Percentiles rank a stretch among this genome's conserved stretches.
Conservation (phyloP, 2,329 filamentous ascomycete genomes). For the Amylocarpus encephaloides region DNA sequence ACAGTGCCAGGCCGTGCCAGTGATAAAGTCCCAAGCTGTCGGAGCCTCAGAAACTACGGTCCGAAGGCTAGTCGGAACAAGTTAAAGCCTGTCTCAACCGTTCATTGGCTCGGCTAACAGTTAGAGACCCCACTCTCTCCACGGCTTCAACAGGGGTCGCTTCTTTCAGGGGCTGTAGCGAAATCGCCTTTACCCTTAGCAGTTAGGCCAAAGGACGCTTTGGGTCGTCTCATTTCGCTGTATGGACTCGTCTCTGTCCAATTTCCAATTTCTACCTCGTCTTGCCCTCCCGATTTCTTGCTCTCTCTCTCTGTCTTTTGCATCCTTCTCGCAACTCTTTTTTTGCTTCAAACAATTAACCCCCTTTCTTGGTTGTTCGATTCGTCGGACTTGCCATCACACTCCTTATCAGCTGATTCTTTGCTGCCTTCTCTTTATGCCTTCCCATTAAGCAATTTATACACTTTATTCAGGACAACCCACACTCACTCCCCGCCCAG, state of each 20-base stretch:
- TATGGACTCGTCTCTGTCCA: background rate
- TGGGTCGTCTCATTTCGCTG: background rate
- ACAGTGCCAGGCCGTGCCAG: too few species aligned
- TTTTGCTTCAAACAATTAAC: background rate
- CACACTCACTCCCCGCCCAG: conserved; percentile 19
- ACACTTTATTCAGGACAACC: conserved; percentile 16
- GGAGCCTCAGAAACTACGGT: too few species aligned
- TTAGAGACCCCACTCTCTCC: too few species aligned
- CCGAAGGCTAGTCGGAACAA: too few species aligned
- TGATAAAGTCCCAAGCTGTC: too few species aligned
- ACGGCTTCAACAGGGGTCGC: too few species aligned
- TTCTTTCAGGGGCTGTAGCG: background rate
- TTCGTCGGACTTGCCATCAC: background rate
- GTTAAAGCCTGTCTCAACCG: too few species aligned
- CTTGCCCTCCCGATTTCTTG: background rate
- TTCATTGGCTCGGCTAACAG: too few species aligned
- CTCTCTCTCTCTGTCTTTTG: background rate
- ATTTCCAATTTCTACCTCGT: background rate
- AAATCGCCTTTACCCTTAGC: background rate
- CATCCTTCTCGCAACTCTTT: background rate
- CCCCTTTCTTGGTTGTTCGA: background rate
- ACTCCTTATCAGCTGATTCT: conserved; percentile 2
- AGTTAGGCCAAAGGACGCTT: background rate
- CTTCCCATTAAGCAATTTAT: conserved; percentile 15
- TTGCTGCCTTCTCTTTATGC: conserved; percentile 21